Conservation (phyloP, 1,139 yeast genomes). For the Pichia inconspicua region DNA sequence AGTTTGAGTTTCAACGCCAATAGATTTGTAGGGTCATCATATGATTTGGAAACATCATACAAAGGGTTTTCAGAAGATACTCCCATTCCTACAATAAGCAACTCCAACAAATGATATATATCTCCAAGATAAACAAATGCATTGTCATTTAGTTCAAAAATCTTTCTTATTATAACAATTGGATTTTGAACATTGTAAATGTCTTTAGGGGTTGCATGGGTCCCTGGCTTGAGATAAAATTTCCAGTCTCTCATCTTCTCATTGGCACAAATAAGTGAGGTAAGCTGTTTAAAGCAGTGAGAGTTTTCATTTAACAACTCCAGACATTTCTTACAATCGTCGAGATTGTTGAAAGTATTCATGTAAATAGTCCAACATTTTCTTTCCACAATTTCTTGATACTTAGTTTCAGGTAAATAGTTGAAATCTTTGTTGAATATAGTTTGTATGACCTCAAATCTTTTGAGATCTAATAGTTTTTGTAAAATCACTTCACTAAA, state of each 20-base stretch:
- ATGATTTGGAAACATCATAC: conserved; percentile 5
- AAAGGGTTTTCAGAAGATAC: conserved; percentile 14
- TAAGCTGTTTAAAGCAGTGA: conserved; percentile 15
- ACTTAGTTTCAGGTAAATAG: conserved; percentile 9
- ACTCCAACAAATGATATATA: conserved; percentile 36
- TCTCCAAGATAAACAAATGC: conserved; percentile 44
- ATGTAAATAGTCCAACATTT: conserved; percentile 52
- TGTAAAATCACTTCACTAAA: conserved; percentile 33
- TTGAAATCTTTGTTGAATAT: conserved; percentile 19
- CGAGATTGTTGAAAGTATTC: conserved; percentile 39
- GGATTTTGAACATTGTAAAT: conserved; percentile 29
- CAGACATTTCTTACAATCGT: conserved; percentile 34
- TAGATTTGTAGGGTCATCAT: conserved; percentile 22
- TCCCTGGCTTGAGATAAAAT: conserved; percentile 30
- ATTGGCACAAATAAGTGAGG: conserved; percentile 33
- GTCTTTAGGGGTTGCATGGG: conserved; percentile 34
- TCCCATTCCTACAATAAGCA: conserved; percentile 33
- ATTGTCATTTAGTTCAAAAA: conserved; percentile 49
- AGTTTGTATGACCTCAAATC: conserved; percentile 30
- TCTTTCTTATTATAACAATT: conserved; percentile 31
- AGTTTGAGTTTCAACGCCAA: conserved; percentile 31
- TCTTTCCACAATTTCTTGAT: conserved; percentile 22
- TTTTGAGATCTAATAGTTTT: conserved; percentile 34
- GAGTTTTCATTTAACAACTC: conserved; percentile 26
- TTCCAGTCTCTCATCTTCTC: conserved; percentile 31